These are phyloP conservation scores for Skeletonema potamos DNA, from an alignment of 108 stramenopile species.

Conservation along the genomic window DNA sequence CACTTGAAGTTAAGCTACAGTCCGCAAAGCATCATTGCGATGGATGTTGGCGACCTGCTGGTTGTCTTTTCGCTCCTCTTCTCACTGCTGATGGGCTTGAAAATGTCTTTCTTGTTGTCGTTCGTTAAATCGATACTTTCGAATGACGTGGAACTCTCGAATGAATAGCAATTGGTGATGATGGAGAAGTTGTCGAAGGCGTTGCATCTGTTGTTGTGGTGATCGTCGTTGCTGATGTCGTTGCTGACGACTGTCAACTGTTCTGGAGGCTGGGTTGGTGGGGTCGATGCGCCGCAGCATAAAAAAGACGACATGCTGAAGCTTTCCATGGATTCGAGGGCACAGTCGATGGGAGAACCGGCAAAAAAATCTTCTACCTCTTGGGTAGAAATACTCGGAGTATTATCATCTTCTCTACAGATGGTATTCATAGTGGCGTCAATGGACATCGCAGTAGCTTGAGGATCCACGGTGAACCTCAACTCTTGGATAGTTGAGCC, in stretches of 20 bases:
- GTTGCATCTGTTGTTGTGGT: background rate
- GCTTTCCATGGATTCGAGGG: slow-evolving; percentile 27
- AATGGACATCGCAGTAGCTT: background rate
- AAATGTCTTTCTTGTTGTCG: background rate
- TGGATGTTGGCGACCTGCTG: slow-evolving; percentile 24
- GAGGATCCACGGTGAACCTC: slow-evolving; percentile 11
- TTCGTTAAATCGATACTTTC: background rate
- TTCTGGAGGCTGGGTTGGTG: background rate
- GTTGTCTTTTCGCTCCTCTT: background rate
- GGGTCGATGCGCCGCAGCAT: slow-evolving; percentile 12
- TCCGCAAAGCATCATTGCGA: slow-evolving; percentile 19
- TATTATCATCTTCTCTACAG: background rate
- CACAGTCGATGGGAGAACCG: slow-evolving; percentile 14
- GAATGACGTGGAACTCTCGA: background rate
- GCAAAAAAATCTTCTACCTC: background rate
- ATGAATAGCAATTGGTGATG: background rate
- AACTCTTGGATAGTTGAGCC: slow-evolving; percentile 10
- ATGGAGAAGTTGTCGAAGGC: background rate
- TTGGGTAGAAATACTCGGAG: background rate
- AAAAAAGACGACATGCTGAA: slow-evolving; percentile 13
- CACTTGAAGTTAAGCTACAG: background rate
- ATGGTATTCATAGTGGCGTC: background rate
- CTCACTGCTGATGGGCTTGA: background rate
- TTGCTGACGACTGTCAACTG: background rate
- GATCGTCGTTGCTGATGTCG: background rate